phyloP scores from a whole-genome alignment of 2,329 filamentous ascomycete genomes.

The Aureobasidium namibiae region DNA sequence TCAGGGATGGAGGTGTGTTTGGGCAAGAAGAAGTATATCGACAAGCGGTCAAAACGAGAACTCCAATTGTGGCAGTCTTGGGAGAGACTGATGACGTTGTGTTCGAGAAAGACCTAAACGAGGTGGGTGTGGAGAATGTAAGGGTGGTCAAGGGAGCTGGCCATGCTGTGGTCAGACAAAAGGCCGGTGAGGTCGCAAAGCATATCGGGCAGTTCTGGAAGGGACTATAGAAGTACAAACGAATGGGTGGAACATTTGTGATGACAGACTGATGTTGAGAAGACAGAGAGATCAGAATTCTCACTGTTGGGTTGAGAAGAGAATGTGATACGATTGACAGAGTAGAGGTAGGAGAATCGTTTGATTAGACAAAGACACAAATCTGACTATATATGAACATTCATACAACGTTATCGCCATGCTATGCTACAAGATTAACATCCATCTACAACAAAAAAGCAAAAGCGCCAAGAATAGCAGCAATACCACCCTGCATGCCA shows the following conservation, averaged over 20 bases:
- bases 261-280: too few species aligned
- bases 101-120: conserved; percentile 24
- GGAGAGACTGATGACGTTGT: conserved; percentile 18
- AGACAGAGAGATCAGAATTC: background rate
- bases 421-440: too few species aligned
- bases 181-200: conserved; percentile 29
- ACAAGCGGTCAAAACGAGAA: conserved; percentile 20
- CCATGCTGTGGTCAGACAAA: conserved; percentile 34
- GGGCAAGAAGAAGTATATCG: conserved; percentile 30
- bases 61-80: background rate
- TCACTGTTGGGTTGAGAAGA: too few species aligned
- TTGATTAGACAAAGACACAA: too few species aligned
- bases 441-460: background rate
- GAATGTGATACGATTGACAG: too few species aligned
- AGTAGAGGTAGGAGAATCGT: too few species aligned
- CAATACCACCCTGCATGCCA: background rate
- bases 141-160: conserved; percentile 30
- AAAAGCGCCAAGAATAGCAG: background rate
- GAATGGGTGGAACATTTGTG: too few species aligned
- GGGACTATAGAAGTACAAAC: background rate
- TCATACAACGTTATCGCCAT: background rate
- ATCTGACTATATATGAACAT: too few species aligned
- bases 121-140: conserved; percentile 29
- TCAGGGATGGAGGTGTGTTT: conserved; percentile 39
- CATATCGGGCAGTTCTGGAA: conserved; percentile 27